Conservation (phyloP, 2,329 filamentous ascomycete genomes). For the Diaporthe capsici region DNA sequence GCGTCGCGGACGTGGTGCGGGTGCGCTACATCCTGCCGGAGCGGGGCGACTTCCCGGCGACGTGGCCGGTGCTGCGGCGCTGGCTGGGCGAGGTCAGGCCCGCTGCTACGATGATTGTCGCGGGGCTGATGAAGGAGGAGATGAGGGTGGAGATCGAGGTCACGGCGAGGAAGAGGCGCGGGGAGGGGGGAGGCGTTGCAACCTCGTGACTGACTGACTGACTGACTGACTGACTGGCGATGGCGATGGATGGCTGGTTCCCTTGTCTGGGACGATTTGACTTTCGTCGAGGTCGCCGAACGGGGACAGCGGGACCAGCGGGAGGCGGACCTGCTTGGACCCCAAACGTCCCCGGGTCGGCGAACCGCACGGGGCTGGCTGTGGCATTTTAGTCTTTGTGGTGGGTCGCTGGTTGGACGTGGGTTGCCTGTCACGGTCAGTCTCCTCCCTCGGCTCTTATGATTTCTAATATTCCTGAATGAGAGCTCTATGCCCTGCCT, state of each 20-base stretch:
- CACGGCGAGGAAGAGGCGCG: conserved; percentile 46
- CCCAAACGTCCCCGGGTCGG: conserved; percentile 17
- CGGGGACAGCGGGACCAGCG: conserved; percentile 1
- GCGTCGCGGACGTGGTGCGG: conserved; percentile 63
- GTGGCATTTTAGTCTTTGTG: conserved; percentile 4
- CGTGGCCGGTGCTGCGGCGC: conserved; percentile 64
- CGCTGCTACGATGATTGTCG: conserved; percentile 68
- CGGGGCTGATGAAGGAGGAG: conserved; percentile 63
- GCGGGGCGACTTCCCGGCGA: conserved; percentile 60
- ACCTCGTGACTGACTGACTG: not conserved
- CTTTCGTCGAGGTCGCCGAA: conserved; percentile 31
- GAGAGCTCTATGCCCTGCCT: not conserved
- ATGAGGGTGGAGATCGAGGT: conserved; percentile 58
- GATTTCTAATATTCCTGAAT: not conserved
- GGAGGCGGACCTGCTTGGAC: not conserved
- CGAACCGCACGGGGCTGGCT: not conserved
- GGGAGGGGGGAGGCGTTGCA: not conserved
- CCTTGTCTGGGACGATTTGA: not conserved
- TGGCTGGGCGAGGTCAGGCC: conserved; percentile 66
- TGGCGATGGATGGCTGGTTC: not conserved
- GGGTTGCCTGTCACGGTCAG: conserved; percentile 2
- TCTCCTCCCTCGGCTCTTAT: not conserved
- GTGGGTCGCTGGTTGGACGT: conserved; percentile 5
- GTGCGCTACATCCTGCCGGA: conserved; percentile 67
- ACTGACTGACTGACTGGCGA: too few relatives aligned